Evolutionary conservation across 768 basidiomycete genomes (phyloP).

Genomic region (Chalciporus sphaerocephalus): DNA sequence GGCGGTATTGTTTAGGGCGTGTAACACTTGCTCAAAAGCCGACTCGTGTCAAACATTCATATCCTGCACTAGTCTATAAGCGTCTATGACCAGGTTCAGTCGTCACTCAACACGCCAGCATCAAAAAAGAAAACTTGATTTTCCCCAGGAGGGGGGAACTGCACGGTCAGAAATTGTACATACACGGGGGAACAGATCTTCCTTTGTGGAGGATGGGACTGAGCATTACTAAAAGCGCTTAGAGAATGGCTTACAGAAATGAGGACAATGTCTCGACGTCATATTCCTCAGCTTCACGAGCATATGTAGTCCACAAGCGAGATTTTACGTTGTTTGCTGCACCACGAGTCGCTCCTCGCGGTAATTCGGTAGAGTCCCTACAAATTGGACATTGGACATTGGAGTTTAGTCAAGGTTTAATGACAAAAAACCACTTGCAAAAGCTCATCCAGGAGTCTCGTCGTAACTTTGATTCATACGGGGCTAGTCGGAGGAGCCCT

Average conservation of each 20-base stretch:
- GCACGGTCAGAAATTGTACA: conserved; percentile 1
- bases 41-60: too few species aligned
- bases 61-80: too few species aligned
- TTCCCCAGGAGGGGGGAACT: conserved; percentile 1
- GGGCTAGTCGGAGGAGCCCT: neutral
- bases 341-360: neutral
- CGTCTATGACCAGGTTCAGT: too few species aligned
- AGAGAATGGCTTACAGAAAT: conserved; percentile 1
- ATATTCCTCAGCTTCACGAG: conserved; percentile 1
- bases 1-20: neutral
- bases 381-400: neutral
- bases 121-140: neutral
- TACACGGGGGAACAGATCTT: conserved; percentile 3
- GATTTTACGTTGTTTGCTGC: conserved; percentile 4
- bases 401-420: neutral
- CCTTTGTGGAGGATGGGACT: conserved; percentile 1
- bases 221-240: neutral
- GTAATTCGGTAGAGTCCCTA: neutral
- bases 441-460: neutral
- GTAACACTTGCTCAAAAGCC: neutral
- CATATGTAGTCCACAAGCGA: conserved; percentile 3
- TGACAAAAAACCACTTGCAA: neutral
- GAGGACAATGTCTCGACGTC: conserved; percentile 9
- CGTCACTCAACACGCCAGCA: too few species aligned
- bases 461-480: neutral